Conservation (phyloP, 176 grass and related monocot species). For the Alopecurus myosuroides region DNA sequence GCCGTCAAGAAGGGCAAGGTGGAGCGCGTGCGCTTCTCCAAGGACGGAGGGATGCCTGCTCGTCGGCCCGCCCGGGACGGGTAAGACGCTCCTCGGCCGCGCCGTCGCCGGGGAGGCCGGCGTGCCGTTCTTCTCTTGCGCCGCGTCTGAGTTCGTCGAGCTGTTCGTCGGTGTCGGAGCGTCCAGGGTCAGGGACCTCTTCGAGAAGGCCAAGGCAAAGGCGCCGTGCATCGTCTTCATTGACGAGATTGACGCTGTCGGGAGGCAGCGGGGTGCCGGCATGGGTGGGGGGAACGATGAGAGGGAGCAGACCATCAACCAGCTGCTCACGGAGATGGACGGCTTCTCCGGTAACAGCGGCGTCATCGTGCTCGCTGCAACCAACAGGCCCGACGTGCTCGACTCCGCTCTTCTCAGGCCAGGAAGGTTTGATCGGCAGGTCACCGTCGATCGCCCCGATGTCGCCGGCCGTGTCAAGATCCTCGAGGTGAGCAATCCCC, state of each 20-base stretch:
- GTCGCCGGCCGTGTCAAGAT: conserved; percentile 84
- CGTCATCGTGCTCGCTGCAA: conserved; percentile 87
- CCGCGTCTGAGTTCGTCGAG: conserved; percentile 93
- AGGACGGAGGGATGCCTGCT: conserved; percentile 92
- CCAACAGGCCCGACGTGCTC: conserved; percentile 83
- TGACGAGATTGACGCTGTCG: conserved; percentile 92
- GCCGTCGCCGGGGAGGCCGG: conserved; percentile 91
- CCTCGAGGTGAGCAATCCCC: conserved; percentile 41
- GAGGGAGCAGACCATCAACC: conserved; percentile 98
- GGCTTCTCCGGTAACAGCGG: conserved; percentile 90
- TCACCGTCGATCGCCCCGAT: conserved; percentile 93
- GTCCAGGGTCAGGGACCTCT: conserved; percentile 85
- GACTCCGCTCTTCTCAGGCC: conserved; percentile 69
- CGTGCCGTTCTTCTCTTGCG: conserved; percentile 95
- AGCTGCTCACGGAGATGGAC: conserved; percentile 98
- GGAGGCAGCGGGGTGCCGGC: conserved; percentile 81
- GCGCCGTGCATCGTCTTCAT: conserved; percentile 98
- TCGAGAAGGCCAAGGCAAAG: conserved; percentile 98
- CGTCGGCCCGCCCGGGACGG: conserved; percentile 80
- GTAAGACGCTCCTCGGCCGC: conserved; percentile 83
- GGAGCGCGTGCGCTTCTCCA: conserved; percentile 84
- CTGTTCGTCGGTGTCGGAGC: conserved; percentile 91
- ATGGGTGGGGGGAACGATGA: conserved; percentile 96
- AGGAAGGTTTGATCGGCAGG: conserved; percentile 88
- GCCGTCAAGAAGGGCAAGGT: conserved; percentile 93